phyloP scores from a whole-genome alignment of 768 basidiomycete genomes.

The Dacryopinax spathularia region DNA sequence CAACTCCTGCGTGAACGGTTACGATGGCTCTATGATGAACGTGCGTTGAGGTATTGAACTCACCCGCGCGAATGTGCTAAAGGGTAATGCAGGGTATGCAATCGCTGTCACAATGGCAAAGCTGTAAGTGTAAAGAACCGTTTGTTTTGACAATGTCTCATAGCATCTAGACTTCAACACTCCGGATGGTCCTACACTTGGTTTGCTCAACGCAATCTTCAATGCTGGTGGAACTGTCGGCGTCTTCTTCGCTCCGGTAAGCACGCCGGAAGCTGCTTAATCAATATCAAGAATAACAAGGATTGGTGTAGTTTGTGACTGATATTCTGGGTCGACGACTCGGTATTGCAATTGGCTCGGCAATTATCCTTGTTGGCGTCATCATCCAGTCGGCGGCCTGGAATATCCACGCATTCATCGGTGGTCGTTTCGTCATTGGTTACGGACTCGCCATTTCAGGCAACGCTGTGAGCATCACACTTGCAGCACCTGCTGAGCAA shows the following conservation, averaged over 20 bases:
- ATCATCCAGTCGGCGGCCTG: slow-evolving; percentile 55
- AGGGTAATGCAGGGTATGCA: not conserved
- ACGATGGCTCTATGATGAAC: slow-evolving; percentile 20
- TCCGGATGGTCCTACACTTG: slow-evolving; percentile 28
- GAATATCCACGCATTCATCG: slow-evolving; percentile 65
- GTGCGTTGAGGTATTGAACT: not conserved
- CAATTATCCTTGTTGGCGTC: slow-evolving; percentile 55
- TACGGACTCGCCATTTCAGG: slow-evolving; percentile 8
- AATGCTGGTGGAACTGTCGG: slow-evolving; percentile 1
- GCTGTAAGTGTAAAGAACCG: slow-evolving; percentile 47
- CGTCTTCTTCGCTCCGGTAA: slow-evolving; percentile 13
- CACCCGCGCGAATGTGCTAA: not conserved
- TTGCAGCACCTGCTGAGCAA: not conserved
- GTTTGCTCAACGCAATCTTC: slow-evolving; percentile 52
- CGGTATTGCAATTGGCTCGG: slow-evolving; percentile 54
- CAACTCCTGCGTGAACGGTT: slow-evolving; percentile 25
- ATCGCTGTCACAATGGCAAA: slow-evolving; percentile 15
- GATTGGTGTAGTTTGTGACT: slow-evolving; percentile 42
- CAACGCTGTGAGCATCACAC: not conserved
- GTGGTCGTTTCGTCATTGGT: slow-evolving; percentile 43
- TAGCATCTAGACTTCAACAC: not conserved
- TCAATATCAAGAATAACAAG: not conserved
- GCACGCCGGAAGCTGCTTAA: not conserved
- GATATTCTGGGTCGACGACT: slow-evolving; percentile 56
- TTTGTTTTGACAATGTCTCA: slow-evolving; percentile 18